Evolutionary conservation across 768 basidiomycete genomes (phyloP).

Genomic region (Phaeotremella fagi): DNA sequence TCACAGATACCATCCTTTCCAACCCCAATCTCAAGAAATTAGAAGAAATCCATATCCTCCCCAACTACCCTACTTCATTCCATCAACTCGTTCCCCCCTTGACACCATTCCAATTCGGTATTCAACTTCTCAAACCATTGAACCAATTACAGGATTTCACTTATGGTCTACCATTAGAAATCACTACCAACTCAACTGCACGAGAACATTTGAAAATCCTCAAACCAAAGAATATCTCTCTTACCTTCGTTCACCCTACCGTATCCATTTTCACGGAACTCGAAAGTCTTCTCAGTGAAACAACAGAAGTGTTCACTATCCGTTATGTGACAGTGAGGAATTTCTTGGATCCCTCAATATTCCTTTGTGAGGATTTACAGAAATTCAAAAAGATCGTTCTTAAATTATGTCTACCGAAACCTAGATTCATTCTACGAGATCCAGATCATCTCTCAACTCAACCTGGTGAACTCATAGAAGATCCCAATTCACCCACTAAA

Average conservation of each 20-base stretch:
- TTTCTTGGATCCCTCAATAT: constrained; percentile 3
- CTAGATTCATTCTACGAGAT: neutral
- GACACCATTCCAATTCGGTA: constrained; percentile 20
- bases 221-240: constrained; percentile 1
- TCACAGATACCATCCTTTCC: constrained; percentile 20
- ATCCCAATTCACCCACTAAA: neutral
- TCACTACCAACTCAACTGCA: constrained; percentile 9
- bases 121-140: constrained; percentile 22
- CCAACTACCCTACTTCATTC: constrained; percentile 19
- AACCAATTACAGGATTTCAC: constrained; percentile 4
- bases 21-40: constrained; percentile 16
- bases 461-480: neutral
- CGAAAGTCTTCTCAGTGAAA: neutral
- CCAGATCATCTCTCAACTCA: neutral
- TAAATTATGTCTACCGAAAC: neutral
- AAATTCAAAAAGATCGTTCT: constrained; percentile 3
- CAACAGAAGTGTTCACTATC: constrained; percentile 3
- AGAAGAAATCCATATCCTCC: constrained; percentile 16
- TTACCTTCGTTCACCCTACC: constrained; percentile 10
- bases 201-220: constrained; percentile 16
- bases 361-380: constrained; percentile 5
- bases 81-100: constrained; percentile 14
- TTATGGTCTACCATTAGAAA: constrained; percentile 20
- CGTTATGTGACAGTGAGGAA: constrained; percentile 10
- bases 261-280: constrained; percentile 11